These are phyloP conservation scores for Hypomontagnella submonticulosa DNA, from an alignment of 495 filamentous ascomycete species.

Conservation along the genomic window DNA sequence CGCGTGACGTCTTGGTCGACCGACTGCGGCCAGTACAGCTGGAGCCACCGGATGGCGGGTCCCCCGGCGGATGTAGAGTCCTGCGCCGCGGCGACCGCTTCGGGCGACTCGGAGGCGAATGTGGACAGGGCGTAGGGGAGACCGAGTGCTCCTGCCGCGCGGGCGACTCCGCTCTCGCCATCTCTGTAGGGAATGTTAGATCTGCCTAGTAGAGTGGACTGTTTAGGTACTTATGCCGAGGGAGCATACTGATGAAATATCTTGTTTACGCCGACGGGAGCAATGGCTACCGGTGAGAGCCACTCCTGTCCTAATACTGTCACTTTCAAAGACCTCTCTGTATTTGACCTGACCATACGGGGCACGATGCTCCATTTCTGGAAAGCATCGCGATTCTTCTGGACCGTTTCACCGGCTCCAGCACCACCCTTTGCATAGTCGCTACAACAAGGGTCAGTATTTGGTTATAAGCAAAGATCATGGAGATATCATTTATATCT, in stretches of 20 bases:
- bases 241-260: background rate
- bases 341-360: constrained; percentile 54
- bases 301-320: constrained; percentile 67
- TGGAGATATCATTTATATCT: too few species aligned
- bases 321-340: constrained; percentile 61
- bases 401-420: constrained; percentile 72
- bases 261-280: constrained; percentile 1
- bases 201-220: too few species aligned
- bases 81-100: constrained; percentile 56
- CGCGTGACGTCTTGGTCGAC: constrained; percentile 67
- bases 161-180: constrained; percentile 3
- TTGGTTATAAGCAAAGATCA: too few species aligned
- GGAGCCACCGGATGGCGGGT: constrained; percentile 62
- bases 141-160: constrained; percentile 2
- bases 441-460: background rate
- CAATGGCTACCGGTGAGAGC: constrained; percentile 30
- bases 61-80: constrained; percentile 53
- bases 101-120: background rate
- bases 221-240: too few species aligned
- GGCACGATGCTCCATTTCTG: constrained; percentile 70
- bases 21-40: constrained; percentile 73
- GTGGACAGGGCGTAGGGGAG: background rate
- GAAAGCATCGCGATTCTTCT: constrained; percentile 72
- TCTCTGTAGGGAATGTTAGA: background rate
- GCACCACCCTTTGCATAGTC: constrained; percentile 74